These are phyloP conservation scores for Carex cristatella DNA, from an alignment of 176 grass and related monocot species.

Conservation along the genomic window DNA sequence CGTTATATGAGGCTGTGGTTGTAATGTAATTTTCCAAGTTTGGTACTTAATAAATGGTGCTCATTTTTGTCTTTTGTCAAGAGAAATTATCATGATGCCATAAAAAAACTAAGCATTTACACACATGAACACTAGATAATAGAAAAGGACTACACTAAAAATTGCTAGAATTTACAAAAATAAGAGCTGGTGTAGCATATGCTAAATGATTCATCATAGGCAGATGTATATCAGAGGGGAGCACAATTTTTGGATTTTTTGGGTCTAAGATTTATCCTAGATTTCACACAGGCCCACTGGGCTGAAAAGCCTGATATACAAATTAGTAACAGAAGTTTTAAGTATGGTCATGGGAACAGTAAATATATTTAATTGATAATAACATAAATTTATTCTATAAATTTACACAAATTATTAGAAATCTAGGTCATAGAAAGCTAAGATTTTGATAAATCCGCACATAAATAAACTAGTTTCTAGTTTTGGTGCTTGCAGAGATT, in stretches of 20 bases:
- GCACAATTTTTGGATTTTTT: not conserved
- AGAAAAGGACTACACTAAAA: not conserved
- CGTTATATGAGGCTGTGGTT: not conserved
- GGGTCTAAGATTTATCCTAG: not conserved
- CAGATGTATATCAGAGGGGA: not conserved
- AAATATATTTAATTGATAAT: not conserved
- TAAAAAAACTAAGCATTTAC: not conserved
- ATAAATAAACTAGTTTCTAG: not conserved
- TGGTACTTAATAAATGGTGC: not conserved
- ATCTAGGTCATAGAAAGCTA: not conserved
- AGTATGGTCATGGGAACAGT: not conserved
- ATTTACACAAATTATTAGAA: not conserved
- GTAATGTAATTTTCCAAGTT: not conserved
- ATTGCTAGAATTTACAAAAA: not conserved
- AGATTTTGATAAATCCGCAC: not conserved
- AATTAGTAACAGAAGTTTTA: not conserved
- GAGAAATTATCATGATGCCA: not conserved
- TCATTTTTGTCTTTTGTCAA: not conserved
- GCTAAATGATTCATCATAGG: not conserved
- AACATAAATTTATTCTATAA: not conserved
- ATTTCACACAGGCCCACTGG: not conserved
- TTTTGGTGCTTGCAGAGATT: constrained; percentile 40
- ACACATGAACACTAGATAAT: not conserved
- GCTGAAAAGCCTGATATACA: not conserved
- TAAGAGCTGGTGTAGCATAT: not conserved